These are phyloP conservation scores for Entomortierella lignicola DNA, from an alignment of 192 early-diverging fungal genomes.

Conservation along the genomic window DNA sequence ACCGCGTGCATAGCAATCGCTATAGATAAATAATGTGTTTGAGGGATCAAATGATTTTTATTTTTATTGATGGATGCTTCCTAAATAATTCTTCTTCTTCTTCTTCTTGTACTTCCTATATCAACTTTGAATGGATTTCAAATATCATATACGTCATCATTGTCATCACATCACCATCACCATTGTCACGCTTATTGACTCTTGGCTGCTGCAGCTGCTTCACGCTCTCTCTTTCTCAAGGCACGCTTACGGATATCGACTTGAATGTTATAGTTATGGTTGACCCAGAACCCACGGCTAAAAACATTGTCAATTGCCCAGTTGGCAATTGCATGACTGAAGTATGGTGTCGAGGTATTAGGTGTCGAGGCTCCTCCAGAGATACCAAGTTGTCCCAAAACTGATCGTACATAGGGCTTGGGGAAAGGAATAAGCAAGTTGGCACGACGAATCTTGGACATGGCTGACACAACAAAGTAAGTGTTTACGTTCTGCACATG, in stretches of 20 bases:
- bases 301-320: constrained; percentile 77
- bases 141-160: neutral
- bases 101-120: neutral
- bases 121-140: neutral
- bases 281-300: constrained; percentile 66
- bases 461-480: constrained; percentile 94
- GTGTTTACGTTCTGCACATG: constrained; percentile 94
- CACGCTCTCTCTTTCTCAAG: constrained; percentile 74
- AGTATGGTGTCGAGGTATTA: constrained; percentile 74
- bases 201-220: constrained; percentile 62
- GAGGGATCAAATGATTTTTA: neutral
- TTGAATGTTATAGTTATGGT: constrained; percentile 70
- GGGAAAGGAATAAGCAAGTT: constrained; percentile 84
- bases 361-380: constrained; percentile 71
- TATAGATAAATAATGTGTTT: neutral
- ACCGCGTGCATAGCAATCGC: neutral
- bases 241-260: constrained; percentile 77
- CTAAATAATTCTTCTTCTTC: neutral
- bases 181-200: constrained; percentile 25
- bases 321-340: constrained; percentile 73
- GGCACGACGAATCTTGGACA: constrained; percentile 93
- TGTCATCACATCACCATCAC: neutral
- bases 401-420: constrained; percentile 78
- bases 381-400: constrained; percentile 77
- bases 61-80: neutral